Percentiles rank a stretch among this genome's conserved stretches.
These are phyloP conservation scores for Diphasiastrum complanatum DNA, from an alignment of 83 land plant species.

Conservation along the genomic window DNA sequence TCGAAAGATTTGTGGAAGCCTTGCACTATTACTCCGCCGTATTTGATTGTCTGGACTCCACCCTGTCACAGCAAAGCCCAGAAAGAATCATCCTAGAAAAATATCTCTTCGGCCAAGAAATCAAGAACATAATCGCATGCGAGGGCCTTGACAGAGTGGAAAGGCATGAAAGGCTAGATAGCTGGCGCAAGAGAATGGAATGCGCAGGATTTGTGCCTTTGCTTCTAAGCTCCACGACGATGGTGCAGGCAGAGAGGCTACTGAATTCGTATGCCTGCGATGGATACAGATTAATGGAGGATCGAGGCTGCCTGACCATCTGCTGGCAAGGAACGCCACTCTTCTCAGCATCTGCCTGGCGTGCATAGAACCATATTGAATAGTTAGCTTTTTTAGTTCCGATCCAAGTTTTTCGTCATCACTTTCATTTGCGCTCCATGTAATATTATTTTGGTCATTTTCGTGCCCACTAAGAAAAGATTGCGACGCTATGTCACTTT, in stretches of 20 bases:
- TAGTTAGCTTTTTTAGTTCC: no score
- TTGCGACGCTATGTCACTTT: no score
- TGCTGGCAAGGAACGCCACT: no score
- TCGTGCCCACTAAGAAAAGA: no score
- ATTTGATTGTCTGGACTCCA: neutral
- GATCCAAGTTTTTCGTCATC: no score
- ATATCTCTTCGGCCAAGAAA: constrained; percentile 59
- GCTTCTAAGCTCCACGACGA: constrained; percentile 33
- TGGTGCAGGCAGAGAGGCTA: constrained; percentile 47
- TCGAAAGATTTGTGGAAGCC: no score
- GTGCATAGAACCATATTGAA: no score
- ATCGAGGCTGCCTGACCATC: no score
- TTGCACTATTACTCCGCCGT: neutral
- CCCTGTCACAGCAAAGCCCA: neutral
- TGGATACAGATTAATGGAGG: no score
- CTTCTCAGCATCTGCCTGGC: no score
- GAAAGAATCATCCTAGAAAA: constrained; percentile 27
- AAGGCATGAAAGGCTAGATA: constrained; percentile 62
- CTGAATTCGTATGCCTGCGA: constrained; percentile 40
- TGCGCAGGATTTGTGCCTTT: constrained; percentile 44
- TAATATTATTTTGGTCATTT: no score
- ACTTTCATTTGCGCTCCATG: no score
- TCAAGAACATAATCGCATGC: constrained; percentile 70
- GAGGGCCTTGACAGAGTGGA: constrained; percentile 65
- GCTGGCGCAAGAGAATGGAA: constrained; percentile 50